Base-by-base conservation (phyloP, 164 flowering plant genomes). In the Tinospora cordifolia region DNA sequence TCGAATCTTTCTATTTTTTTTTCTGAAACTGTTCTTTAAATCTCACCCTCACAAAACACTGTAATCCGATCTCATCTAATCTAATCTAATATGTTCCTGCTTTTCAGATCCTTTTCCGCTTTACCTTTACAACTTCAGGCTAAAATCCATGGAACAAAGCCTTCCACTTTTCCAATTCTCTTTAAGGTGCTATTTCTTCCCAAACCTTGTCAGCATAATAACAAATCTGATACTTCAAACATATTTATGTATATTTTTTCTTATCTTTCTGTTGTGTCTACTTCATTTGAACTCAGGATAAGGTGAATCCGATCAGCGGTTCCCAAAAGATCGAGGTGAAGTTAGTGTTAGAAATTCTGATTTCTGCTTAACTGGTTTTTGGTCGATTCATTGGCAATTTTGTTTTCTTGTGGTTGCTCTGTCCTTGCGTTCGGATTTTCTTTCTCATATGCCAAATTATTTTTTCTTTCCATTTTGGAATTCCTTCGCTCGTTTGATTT, bases 51-150 rank as follows among this genome's bases (percentile, higher is more conserved):
- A 44, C 47, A 44, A 1, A 21, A 54, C 21, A 54, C 19, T 44
- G 25, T 22, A 22, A 14, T 74, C 36, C 4, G n/a, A 26, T 44
- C 38, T 22, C 17, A 14, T 74, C 36, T 30, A 54, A 26, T 44
- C 38, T 22, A 22, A 14, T 74, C 27, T 39, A 21, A 51, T 26
- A 41, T 13, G 3, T 30, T 65, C 27, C 60, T 44, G 22, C n/a
- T 65, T 3, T 79, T 65, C 80, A 85, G 88, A 77, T 77, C 81
- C 38, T 71, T 60, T 14, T 59, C 80, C 17, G 72, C 74, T n/a
- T 71, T 74, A 75, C 77, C 78, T 54, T 38, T 76, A 69, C 79
- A 74, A 51, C 67, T 69, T 46, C 65, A 62, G 69, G 51, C 75
- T 71, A 77, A 62, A 66, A 19, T 36, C 62, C 44, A 77, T 68